Base-by-base conservation (phyloP, 2,329 filamentous ascomycete species). In the Fusarium pseudonygamai region DNA sequence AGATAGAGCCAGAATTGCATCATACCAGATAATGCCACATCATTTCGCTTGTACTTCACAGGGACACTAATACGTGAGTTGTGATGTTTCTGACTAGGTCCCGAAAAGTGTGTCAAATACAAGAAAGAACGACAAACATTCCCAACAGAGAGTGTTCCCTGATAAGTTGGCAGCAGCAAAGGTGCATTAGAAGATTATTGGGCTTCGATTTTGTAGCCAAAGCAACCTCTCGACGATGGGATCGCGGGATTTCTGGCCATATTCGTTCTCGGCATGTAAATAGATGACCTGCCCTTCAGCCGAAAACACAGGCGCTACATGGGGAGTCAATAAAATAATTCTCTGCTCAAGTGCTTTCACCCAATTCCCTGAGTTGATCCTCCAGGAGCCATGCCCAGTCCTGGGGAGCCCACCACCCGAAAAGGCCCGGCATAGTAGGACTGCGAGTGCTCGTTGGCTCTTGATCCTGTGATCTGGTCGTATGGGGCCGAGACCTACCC, bases 401-500 rank as follows among this genome's bases (percentile, higher is more conserved):
- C 28, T 30, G 46, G 46, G 20, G 46, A 49, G 28, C 46, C 46
- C 46, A 49, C 46, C 46, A 49, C 7, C 10, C 28, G 20, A 30
- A 30, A 14, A 49, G 28, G 6, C 28, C 46, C 7, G 28, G 10
- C 7, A 9, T 10, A 30, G 28, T 7, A 49, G 5, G 13, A 28
- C 46, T 49, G 3, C 46, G 26, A 16, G 20, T 30, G 20, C 20
- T 49, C 28, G 10, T 9, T 30, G 28, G 46, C 10, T 16, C 28
- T 5, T 49, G 46, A 7, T 16, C 7, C 9, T 6, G 46, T 13
- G 7, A 6, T 8, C 8, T 30, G 20, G 26, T 7, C 46, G 28
- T 9, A 9, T 9, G 3, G 3, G 13, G 5, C 3, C 14, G 46
- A 30, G 10, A 6, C 3, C 8, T 30, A 1, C 4, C 20, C 12